Base-by-base conservation (phyloP, 768 basidiomycete species). In the Boletus coccyginus region DNA sequence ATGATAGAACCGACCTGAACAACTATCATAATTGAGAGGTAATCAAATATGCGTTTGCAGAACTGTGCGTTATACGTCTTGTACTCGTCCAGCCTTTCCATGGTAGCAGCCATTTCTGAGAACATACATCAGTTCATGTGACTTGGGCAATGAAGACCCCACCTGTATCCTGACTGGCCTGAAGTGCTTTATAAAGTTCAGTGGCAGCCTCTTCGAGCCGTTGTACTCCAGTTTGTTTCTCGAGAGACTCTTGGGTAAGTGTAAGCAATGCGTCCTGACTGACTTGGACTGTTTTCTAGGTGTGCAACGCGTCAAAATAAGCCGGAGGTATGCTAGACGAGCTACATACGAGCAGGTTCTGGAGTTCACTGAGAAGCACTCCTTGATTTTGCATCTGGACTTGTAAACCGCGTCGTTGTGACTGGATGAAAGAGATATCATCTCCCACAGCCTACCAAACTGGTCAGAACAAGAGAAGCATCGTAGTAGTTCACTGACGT, bases 331-430 rank as follows among this genome's bases (percentile, higher is more conserved):
- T 7, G 31, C 21, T 24, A 40, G 24, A 61, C 16, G 17, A 19
- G 50, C 53, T 29, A 61, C 81, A 52, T 62, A 91, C 95, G 65
- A 98, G 75, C 24, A 99, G 77, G 64, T 92, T 91, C 70, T 95
- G 87, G 12, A 99, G 74, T 69, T 98, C 97, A 33, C 75, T 78
- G 41, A 98, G 73, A 10, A 99, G 78, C 16, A 87, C 85, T 24
- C 87, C 82, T 70, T 98, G 96, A 64, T 98, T 99, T 66, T 96
- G 93, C 10, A 88, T 98, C 66, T 98, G 96, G 5, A 98, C 94
- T 73, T 99, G 97, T 36, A 99, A 77, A 60, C 97, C 97, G 46
- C 95, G 84, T 68, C 96, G 94, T 71, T 98, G 96, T 1, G 90
- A 90, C 73, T 98, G 97, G 64, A 99, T 99, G 68, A 85, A 94